phyloP scores from a whole-genome alignment of 495 filamentous ascomycete genomes.

The Darksidea phi region DNA sequence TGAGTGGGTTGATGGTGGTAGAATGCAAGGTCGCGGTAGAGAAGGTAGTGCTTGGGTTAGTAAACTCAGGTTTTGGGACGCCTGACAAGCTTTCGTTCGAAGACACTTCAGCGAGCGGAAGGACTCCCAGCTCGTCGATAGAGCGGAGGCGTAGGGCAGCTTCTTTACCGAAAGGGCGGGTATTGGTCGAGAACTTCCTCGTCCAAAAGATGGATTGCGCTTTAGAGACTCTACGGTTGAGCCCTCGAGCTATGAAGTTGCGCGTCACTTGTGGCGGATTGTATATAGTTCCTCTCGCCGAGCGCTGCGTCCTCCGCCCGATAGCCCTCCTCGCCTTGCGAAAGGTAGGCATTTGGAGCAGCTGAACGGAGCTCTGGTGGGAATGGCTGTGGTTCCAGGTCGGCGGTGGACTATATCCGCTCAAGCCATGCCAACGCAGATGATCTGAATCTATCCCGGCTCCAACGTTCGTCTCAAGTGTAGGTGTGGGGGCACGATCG shows the following conservation, averaged over 20 bases:
- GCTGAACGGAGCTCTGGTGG: not conserved
- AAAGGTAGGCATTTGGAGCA: no score
- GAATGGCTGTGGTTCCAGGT: not conserved
- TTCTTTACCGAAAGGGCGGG: not conserved
- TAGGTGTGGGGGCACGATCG: not conserved
- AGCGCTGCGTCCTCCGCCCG: no score
- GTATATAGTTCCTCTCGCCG: no score
- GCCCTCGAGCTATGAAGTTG: no score
- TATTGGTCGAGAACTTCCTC: not conserved
- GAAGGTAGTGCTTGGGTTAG: no score
- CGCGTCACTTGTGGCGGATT: no score
- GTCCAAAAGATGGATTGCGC: no score
- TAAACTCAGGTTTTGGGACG: not conserved
- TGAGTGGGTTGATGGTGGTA: no score
- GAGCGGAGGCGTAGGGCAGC: slow-evolving; percentile 2
- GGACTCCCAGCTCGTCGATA: slow-evolving; percentile 3
- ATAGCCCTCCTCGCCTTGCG: no score
- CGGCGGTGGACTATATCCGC: not conserved
- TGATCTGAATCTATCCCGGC: slow-evolving; percentile 2
- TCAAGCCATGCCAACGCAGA: slow-evolving; percentile 2
- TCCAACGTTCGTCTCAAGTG: slow-evolving; percentile 8
- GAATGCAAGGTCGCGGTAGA: no score
- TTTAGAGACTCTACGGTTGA: no score
- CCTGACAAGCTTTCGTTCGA: not conserved
- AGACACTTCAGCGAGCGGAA: not conserved